Conservation (phyloP, 164 flowering plant species). For the Magnolia sinica region DNA sequence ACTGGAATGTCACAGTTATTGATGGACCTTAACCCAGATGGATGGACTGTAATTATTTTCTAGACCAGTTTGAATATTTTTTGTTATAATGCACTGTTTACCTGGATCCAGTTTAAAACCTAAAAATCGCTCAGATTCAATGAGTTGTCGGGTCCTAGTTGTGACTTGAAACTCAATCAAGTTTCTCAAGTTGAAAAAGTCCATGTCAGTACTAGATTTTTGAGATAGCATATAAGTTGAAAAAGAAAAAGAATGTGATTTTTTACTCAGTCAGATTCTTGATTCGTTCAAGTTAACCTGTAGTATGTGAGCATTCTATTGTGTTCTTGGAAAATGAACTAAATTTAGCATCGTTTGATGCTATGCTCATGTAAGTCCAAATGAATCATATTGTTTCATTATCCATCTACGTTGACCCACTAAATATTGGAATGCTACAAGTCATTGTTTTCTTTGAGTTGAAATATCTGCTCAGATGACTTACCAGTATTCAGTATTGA, state of each 20-base stretch:
- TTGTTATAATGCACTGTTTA: not conserved
- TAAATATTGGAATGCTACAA: not conserved
- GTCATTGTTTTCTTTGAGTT: not conserved
- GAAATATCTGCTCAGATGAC: not conserved
- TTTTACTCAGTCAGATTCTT: not conserved
- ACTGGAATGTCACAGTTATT: conserved; percentile 66
- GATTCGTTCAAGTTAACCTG: not conserved
- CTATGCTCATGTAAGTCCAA: not conserved
- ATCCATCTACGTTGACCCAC: not conserved
- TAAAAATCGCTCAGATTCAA: not conserved
- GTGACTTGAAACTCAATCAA: not conserved
- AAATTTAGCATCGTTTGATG: not conserved
- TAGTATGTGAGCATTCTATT: not conserved
- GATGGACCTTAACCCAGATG: conserved; percentile 85
- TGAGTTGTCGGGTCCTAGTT: not conserved
- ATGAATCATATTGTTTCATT: no score
- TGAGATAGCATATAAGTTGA: not conserved
- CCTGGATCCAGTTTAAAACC: not conserved
- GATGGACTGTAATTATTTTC: conserved; percentile 67
- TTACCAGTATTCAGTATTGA: not conserved
- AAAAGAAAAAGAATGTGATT: not conserved
- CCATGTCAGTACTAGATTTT: no score
- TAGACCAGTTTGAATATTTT: not conserved
- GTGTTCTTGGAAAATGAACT: not conserved
- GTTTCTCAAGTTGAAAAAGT: not conserved